Evolutionary conservation across 225 moss, liverwort and hornwort genomes (phyloP), one percentile per base, ranked within the genome.

Genomic region (Pseudisothecium myosuroides): DNA sequence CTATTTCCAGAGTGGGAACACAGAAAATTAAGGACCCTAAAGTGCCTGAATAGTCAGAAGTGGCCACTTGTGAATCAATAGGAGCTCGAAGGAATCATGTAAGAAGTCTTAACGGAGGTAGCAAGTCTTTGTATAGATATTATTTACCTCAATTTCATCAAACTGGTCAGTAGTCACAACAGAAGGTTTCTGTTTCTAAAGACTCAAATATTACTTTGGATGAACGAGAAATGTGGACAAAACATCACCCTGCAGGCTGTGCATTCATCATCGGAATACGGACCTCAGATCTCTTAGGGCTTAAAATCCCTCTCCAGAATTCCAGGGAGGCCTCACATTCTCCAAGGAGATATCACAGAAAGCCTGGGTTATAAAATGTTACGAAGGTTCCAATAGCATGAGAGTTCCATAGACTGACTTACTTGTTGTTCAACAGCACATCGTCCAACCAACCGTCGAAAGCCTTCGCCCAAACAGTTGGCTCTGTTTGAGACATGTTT

Each of bases 381-480:
- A 37, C 24, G 16, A 36, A 82, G 16, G 50, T 31, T 82, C 12
- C 62, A 62, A 62, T 62, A 36, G 39, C 84, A 84, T 36, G 68
- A 29, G 54, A 76, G 76, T 67, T 41, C 41, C 54, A n/a, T 26
- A 43, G 63, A 32, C 91, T 13, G 62, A 49, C 93, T 54, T 87
- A 95, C 96, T 89, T 96, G 62, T 93, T 96, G 73, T 94, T 92
- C 71, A 91, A 87, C 9, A 97, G 47, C 34, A 92, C 89, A 81
- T 96, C 97, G 43, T 88, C 90, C 85, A 97, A 89, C 96, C 96
- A 98, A 45, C 91, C 89, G 55, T 92, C 93, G 64, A 98, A 98
- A 60, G 93, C 95, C 87, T 91, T 86, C 23, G 91, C 95, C 97
- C 96, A 97, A 23, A 90, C 86, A 45, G 60, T 50, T 37, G 93